Evolutionary conservation across 1,139 yeast species (phyloP), one percentile per base, ranked within the genome.

Genomic region (Kodamaea alishanica): DNA sequence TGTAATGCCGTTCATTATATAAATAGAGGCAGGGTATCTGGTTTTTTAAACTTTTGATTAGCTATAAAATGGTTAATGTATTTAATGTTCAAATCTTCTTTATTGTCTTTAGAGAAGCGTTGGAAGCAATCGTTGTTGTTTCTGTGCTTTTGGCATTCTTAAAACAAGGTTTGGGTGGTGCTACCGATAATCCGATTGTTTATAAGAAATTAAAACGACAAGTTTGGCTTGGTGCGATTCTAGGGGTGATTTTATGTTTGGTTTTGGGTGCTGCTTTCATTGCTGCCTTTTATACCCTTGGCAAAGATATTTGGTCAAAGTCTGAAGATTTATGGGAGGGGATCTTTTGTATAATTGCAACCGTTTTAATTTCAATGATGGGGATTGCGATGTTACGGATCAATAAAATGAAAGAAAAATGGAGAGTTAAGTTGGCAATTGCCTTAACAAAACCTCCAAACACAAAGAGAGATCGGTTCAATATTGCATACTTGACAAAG

Each of bases 101-200:
- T 67, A 84, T 90, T 53, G 88, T 88, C 43, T 77, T 90, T 54
- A 79, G 97, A 66, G 97, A 90, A 66, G 73, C 95, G 1, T 71
- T 90, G 47, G 97, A 90, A 68, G 96, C 96, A 36, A 77, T 89
- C 35, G 79, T 90, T 45, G 89, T 90, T 46, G 84, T 90, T 42
- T 87, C 97, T 3, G 96, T 90, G 35, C 73, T 90, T 44, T 73
- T 90, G 44, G 92, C 97, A 20, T 90, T 90, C 64, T 77, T 90
- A 45, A 88, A 86, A 60, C 96, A 89, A 67, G 85, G 89, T 57
- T 73, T 85, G 46, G 88, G 86, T 38, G 67, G 67, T 20, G 59
- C 71, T 9, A 59, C 60, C 10, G 67, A 71, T 26, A 82, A 79
- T 53, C 73, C 69, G 6, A 50, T 43, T 27, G 61, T 81, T 6